These are phyloP conservation scores for Linnemannia exigua DNA, from an alignment of 192 early-diverging fungal species.

Conservation along the genomic window DNA sequence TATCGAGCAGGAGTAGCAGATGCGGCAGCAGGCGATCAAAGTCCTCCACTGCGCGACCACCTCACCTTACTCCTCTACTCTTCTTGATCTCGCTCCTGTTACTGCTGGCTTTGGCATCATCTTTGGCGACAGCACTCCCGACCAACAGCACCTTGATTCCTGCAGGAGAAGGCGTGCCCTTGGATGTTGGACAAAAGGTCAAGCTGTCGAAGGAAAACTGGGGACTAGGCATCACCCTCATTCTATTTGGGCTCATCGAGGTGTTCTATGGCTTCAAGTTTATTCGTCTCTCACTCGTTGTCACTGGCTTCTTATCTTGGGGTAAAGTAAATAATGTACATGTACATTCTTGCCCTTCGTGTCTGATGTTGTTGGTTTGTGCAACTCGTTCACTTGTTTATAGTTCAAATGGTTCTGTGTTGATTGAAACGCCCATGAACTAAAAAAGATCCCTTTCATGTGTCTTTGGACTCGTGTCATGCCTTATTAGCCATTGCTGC, in stretches of 20 bases:
- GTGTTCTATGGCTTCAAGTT: constrained; percentile 53
- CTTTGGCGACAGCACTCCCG: constrained; percentile 17
- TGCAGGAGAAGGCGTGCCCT: neutral
- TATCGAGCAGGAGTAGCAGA: neutral
- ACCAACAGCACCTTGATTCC: constrained; percentile 28
- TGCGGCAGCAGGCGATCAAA: no score
- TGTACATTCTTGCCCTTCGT: no score
- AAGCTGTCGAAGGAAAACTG: constrained; percentile 23
- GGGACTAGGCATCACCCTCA: constrained; percentile 27
- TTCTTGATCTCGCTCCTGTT: constrained; percentile 4
- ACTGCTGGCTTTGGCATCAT: neutral
- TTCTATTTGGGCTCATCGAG: constrained; percentile 35
- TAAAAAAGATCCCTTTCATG: neutral
- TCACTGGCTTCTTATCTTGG: constrained; percentile 48
- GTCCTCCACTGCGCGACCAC: neutral
- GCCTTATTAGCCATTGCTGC: constrained; percentile 24
- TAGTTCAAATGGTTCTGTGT: neutral
- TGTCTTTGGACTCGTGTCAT: neutral
- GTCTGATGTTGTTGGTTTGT: no score
- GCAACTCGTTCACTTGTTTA: neutral
- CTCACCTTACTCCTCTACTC: neutral
- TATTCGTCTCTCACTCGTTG: constrained; percentile 38
- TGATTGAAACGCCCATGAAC: neutral
- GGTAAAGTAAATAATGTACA: constrained; percentile 23
- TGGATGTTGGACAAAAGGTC: constrained; percentile 35